Evolutionary conservation across 2,329 filamentous ascomycete species (phyloP).

Genomic region (Ophiostoma sp.): DNA sequence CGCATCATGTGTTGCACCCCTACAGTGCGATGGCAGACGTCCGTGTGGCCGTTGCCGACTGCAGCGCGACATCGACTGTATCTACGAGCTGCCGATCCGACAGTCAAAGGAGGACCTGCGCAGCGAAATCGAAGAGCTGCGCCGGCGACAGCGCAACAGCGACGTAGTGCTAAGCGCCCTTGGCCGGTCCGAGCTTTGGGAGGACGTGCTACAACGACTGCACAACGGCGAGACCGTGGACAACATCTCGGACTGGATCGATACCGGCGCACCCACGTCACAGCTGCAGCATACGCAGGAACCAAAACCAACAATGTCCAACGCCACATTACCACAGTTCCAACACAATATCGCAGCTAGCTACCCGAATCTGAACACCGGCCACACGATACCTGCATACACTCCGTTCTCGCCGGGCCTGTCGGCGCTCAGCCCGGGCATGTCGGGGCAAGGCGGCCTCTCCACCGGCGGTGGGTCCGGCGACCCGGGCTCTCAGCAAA

Average conservation of each 20-base stretch:
- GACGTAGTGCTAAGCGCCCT: constrained; percentile 54
- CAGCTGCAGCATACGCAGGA: constrained; percentile 14
- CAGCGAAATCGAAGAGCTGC: constrained; percentile 53
- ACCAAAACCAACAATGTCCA: background rate
- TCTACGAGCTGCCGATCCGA: constrained; percentile 58
- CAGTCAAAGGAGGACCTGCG: constrained; percentile 59
- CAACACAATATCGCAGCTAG: constrained; percentile 24
- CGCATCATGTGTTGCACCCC: background rate
- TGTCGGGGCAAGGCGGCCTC: constrained; percentile 27
- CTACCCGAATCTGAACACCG: constrained; percentile 31
- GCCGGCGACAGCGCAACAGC: constrained; percentile 48
- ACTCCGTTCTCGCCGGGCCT: constrained; percentile 33
- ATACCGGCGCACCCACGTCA: constrained; percentile 29
- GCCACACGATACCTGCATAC: constrained; percentile 30
- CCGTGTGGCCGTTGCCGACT: constrained; percentile 52
- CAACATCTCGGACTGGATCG: constrained; percentile 51
- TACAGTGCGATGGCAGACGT: constrained; percentile 54
- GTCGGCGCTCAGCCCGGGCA: constrained; percentile 32
- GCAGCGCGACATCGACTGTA: constrained; percentile 51
- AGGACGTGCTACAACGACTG: constrained; percentile 50
- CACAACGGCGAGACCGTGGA: constrained; percentile 51
- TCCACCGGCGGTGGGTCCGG: constrained; percentile 33
- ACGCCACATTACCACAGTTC: constrained; percentile 30
- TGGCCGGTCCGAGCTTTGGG: constrained; percentile 45
- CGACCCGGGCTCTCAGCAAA: constrained; percentile 30